These are phyloP conservation scores for Fusarium palustre DNA, from an alignment of 2,329 filamentous ascomycete genomes.

Conservation along the genomic window DNA sequence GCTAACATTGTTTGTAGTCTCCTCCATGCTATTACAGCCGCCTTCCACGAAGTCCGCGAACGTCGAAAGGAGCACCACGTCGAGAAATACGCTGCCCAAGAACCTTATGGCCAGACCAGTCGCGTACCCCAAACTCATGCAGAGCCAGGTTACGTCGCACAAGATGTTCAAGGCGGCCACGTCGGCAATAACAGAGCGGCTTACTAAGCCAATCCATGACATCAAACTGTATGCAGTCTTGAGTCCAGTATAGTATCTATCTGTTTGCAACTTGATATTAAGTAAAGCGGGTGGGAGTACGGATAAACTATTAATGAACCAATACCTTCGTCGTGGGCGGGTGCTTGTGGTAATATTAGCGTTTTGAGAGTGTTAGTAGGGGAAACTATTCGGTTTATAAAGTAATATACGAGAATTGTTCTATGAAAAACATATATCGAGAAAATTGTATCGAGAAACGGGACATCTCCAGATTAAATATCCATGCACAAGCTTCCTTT, in stretches of 20 bases:
- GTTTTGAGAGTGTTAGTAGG: too few species aligned
- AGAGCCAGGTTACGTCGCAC: background rate
- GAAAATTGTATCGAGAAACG: too few species aligned
- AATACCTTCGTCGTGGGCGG: too few species aligned
- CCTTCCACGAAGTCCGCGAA: constrained; percentile 20
- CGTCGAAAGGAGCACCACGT: constrained; percentile 2
- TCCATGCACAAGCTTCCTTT: too few species aligned
- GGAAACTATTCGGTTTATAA: too few species aligned
- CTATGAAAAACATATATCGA: too few species aligned
- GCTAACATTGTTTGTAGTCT: background rate
- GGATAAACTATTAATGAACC: too few species aligned
- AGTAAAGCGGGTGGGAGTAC: background rate
- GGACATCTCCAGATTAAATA: too few species aligned
- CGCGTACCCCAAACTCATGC: background rate
- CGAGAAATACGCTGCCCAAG: background rate
- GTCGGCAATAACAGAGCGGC: background rate
- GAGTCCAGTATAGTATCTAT: background rate
- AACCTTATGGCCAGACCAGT: background rate
- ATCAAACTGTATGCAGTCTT: too few species aligned
- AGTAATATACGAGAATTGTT: too few species aligned
- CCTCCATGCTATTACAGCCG: constrained; percentile 13
- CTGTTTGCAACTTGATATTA: background rate
- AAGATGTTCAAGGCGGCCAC: background rate
- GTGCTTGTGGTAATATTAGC: too few species aligned
- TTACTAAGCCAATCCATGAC: background rate